Percentiles rank a stretch among this genome's conserved stretches.
phyloP scores from a whole-genome alignment of 2,329 filamentous ascomycete genomes.

The Sarocladium kiliense region DNA sequence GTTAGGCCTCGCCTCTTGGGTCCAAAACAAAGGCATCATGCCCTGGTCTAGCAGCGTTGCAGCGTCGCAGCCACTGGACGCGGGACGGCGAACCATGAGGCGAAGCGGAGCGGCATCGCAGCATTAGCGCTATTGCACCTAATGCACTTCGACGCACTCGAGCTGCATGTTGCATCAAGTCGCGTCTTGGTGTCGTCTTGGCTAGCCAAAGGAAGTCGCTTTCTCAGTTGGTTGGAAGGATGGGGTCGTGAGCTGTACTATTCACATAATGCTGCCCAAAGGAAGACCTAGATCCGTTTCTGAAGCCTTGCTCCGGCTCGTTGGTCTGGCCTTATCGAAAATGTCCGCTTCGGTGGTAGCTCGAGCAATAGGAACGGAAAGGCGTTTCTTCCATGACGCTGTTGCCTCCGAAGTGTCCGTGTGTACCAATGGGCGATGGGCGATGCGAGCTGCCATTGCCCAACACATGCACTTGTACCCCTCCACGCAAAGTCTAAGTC shows the following conservation, averaged over 20 bases:
- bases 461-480: neutral
- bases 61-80: constrained; percentile 4
- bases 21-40: too few relatives aligned
- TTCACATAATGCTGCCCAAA: neutral
- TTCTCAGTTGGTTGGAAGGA: neutral
- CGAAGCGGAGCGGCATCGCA: constrained; percentile 7
- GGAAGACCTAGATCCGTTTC: neutral
- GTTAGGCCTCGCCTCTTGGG: too few relatives aligned
- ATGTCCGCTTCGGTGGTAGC: neutral
- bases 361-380: neutral
- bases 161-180: constrained; percentile 2
- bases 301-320: neutral
- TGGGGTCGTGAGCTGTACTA: neutral
- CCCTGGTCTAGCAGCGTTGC: neutral
- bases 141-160: constrained; percentile 1
- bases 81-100: constrained; percentile 3
- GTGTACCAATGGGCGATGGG: neutral
- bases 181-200: neutral
- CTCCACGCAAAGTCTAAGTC: neutral
- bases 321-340: neutral
- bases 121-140: neutral
- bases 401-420: neutral
- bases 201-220: neutral
- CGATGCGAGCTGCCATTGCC: neutral
- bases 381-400: neutral